Conservation (phyloP, 495 filamentous ascomycete species). For the Friedmanniomyces simplex region DNA sequence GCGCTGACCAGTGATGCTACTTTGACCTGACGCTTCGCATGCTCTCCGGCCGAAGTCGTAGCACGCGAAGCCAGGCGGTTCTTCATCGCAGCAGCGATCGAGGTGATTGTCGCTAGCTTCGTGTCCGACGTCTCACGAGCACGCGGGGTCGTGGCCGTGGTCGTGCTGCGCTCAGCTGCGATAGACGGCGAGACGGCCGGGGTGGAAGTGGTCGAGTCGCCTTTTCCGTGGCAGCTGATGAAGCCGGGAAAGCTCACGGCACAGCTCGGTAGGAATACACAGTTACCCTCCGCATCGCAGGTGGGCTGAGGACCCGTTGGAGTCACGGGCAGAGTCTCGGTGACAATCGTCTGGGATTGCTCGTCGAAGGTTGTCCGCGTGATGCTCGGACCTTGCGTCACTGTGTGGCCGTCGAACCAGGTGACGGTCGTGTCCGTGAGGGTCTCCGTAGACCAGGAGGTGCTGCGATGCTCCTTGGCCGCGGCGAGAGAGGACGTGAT, state of each 20-base stretch:
- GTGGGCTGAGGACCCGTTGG: neutral
- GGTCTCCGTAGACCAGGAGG: too few species aligned
- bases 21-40: too few species aligned
- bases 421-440: neutral
- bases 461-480: too few species aligned
- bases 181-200: neutral
- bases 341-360: neutral
- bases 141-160: neutral
- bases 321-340: neutral
- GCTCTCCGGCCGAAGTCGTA: too few species aligned
- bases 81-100: too few species aligned
- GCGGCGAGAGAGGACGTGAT: too few species aligned
- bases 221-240: neutral
- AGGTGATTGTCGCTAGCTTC: too few species aligned
- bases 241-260: slow-evolving; percentile 1
- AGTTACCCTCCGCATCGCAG: neutral
- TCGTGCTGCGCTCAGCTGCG: neutral
- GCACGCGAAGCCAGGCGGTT: too few species aligned
- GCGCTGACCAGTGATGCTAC: too few species aligned
- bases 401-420: neutral
- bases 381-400: neutral
- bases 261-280: neutral
- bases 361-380: neutral
- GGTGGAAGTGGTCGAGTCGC: neutral
- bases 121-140: too few species aligned